A percentile compares a stretch with the other conserved stretches of the same genome.
Evolutionary conservation across 2,329 filamentous ascomycete genomes (phyloP).

Genomic region (Claviceps capensis): DNA sequence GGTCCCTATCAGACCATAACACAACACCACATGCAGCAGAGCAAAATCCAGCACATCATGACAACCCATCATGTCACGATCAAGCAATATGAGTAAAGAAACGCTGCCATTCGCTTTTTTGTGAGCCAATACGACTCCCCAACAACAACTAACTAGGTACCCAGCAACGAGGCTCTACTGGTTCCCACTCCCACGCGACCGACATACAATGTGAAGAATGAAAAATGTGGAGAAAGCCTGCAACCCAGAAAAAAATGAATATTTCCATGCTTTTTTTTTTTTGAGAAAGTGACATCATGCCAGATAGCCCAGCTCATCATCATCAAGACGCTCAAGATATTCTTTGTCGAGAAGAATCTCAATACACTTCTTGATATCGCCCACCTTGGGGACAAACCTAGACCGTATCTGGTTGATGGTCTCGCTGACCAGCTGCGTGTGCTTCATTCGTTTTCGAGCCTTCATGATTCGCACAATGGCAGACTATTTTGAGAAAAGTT

Average conservation of each 20-base stretch:
- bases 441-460: conserved; percentile 61
- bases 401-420: conserved; percentile 90
- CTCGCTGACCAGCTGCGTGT: conserved; percentile 64
- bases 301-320: conserved; percentile 87
- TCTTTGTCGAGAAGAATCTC: conserved; percentile 98
- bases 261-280: not conserved
- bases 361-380: conserved; percentile 99
- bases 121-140: too few relatives aligned
- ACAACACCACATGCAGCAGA: too few relatives aligned
- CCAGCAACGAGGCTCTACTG: too few relatives aligned
- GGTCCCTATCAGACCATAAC: too few relatives aligned
- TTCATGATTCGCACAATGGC: conserved; percentile 99
- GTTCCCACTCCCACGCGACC: too few relatives aligned
- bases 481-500: conserved; percentile 42
- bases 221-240: not conserved
- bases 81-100: too few relatives aligned
- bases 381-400: conserved; percentile 83
- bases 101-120: too few relatives aligned
- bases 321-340: conserved; percentile 89
- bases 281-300: conserved; percentile 35
- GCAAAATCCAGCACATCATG: too few relatives aligned
- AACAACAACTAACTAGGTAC: too few relatives aligned
- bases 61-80: too few relatives aligned
- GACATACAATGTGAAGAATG: too few relatives aligned
- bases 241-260: not conserved